Percentiles rank a stretch among this genome's conserved stretches.
These are phyloP conservation scores for Chlamydomonas eustigma DNA, from an alignment of 139 green algal species.

Conservation along the genomic window DNA sequence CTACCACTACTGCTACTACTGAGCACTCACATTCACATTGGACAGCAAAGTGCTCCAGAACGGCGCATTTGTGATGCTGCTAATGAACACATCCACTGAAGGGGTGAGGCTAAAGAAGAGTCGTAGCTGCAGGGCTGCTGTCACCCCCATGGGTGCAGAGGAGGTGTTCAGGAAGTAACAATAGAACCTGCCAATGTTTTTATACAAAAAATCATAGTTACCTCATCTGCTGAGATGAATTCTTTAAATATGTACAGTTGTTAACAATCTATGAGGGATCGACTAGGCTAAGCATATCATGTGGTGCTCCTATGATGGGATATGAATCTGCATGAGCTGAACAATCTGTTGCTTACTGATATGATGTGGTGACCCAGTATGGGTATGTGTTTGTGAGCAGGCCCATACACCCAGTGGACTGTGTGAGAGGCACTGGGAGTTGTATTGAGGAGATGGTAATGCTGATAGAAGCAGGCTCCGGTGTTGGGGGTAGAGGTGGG, in stretches of 20 bases:
- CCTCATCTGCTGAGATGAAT: too few relatives aligned
- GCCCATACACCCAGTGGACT: neutral
- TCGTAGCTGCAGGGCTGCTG: too few relatives aligned
- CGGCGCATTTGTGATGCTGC: neutral
- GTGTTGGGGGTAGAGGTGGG: neutral
- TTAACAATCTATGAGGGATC: too few relatives aligned
- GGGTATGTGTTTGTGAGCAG: neutral
- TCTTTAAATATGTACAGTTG: too few relatives aligned
- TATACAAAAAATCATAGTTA: neutral
- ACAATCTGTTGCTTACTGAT: neutral
- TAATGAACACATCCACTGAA: neutral
- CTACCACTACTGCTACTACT: too few relatives aligned
- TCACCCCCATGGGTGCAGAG: neutral
- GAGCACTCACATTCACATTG: slow-evolving; percentile 1
- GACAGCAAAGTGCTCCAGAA: neutral
- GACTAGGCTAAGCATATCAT: too few relatives aligned
- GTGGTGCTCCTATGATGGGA: too few relatives aligned
- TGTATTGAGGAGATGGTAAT: neutral
- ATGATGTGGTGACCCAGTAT: neutral
- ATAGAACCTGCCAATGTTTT: neutral
- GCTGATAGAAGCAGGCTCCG: neutral
- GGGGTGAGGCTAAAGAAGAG: neutral
- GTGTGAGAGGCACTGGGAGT: neutral
- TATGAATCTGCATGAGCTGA: too few relatives aligned
- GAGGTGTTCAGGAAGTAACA: neutral